Conservation (phyloP, 495 filamentous ascomycete species). For the Choiromyces venosus region DNA sequence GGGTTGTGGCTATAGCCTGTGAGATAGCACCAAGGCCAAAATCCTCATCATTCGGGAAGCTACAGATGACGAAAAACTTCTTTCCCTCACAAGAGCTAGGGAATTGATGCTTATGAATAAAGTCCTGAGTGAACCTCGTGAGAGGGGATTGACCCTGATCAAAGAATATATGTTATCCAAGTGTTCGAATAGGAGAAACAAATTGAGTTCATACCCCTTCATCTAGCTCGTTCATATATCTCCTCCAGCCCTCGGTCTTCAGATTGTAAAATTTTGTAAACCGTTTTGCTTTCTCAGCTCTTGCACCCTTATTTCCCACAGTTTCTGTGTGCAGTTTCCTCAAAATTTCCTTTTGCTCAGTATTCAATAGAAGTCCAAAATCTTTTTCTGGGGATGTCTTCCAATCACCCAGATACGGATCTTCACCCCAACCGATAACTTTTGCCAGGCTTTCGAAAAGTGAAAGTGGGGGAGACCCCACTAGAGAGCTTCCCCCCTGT, state of each 20-base stretch:
- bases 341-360: neutral
- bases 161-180: neutral
- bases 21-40: conserved; percentile 26
- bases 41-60: conserved; percentile 28
- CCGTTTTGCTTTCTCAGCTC: neutral
- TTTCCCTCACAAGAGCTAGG: conserved; percentile 14
- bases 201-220: conserved; percentile 12
- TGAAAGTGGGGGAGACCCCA: neutral
- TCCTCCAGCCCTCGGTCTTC: conserved; percentile 13
- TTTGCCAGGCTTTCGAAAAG: neutral
- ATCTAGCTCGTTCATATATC: conserved; percentile 7
- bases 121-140: conserved; percentile 29
- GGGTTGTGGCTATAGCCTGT: conserved; percentile 11
- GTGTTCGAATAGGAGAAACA: neutral
- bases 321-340: neutral
- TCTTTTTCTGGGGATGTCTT: neutral
- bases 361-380: neutral
- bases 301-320: conserved; percentile 2
- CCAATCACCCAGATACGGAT: conserved; percentile 5
- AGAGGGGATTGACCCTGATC: conserved; percentile 24
- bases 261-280: conserved; percentile 22
- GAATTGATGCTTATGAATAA: conserved; percentile 16
- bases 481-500: neutral
- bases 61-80: conserved; percentile 20
- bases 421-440: conserved; percentile 7